Base-by-base conservation (phyloP, 2,329 filamentous ascomycete genomes). In the Colletotrichum caudatum region DNA sequence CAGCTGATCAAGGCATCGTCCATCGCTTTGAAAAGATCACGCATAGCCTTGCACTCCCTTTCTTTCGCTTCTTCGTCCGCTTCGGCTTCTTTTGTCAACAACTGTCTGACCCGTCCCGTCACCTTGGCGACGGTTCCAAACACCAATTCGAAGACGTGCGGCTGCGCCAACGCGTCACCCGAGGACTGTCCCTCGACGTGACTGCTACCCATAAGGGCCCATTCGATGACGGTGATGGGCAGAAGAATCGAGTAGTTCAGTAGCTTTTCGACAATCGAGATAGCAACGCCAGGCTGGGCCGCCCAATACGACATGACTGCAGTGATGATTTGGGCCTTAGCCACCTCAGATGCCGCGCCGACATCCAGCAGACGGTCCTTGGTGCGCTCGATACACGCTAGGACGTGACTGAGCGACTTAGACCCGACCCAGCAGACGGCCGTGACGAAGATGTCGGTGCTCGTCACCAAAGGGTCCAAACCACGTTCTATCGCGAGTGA, bases 171-270 rank as follows among this genome's bases (percentile, higher is more conserved):
- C 3, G 89, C 87, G 54, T 88, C 87, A 60, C 92, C 92, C 2
- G 90, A 89, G 26, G 89, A 75, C 46, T 82, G 81, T 51, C 83
- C 83, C 54, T 79, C 79, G n/a, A 81, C 85, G 73, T 94, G 82
- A 23, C 81, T 80, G 59, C 76, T 78, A n/a, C 78, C 90, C 41
- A 90, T 86, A 16, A 99, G 86, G 0, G 94, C 94, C 96, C 96
- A 99, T 78, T 97, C 91, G 59, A 98, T 88, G 37, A 99, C 94
- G 20, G 91, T 92, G 69, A 91, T 85, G 0, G 96, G 96, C 11
- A 92, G 94, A 46, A 99, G 87, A 76, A 99, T 97, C 18, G 93
- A 95, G 84, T 98, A 99, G 83, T 98, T 99, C 76, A 99, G 91
- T 6, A 99, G 88, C 82, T 98, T 98, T 85, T 98, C 95, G 70